These are phyloP conservation scores for Symbiodinium pilosum DNA, from an alignment of 73 alveolate species.

Conservation along the genomic window DNA sequence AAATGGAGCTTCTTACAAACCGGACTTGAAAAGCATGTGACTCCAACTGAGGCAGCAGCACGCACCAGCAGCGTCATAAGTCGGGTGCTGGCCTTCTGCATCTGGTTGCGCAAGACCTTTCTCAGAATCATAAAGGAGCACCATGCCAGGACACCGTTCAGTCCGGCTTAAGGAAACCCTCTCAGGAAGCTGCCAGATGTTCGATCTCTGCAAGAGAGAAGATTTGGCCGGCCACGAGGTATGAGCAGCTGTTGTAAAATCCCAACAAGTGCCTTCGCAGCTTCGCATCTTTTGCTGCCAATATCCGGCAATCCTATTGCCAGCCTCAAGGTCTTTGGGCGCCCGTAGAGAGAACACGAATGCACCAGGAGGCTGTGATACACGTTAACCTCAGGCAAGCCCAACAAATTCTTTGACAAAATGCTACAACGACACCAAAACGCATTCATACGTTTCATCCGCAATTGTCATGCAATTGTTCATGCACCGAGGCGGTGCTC, in stretches of 20 bases:
- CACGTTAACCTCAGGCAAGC: constrained; percentile 42
- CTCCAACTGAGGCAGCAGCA: neutral
- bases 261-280: constrained; percentile 4
- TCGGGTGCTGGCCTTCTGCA: constrained; percentile 59
- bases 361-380: constrained; percentile 81
- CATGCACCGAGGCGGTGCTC: no score
- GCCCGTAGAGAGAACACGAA: constrained; percentile 4
- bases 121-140: neutral
- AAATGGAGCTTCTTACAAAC: no score
- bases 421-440: neutral
- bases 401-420: neutral
- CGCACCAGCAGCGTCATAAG: constrained; percentile 52
- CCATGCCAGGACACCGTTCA: no score
- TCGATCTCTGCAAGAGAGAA: constrained; percentile 63
- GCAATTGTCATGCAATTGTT: no score
- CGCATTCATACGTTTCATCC: neutral
- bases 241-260: constrained; percentile 79
- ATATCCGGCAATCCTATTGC: no score
- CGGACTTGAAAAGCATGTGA: no score
- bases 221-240: constrained; percentile 76
- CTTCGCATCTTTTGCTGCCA: neutral
- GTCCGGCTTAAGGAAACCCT: no score
- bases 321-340: constrained; percentile 60
- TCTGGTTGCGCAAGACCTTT: constrained; percentile 68
- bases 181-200: neutral